phyloP scores from a whole-genome alignment of 2,329 filamentous ascomycete species.

The Cadophora luteo-olivacea region DNA sequence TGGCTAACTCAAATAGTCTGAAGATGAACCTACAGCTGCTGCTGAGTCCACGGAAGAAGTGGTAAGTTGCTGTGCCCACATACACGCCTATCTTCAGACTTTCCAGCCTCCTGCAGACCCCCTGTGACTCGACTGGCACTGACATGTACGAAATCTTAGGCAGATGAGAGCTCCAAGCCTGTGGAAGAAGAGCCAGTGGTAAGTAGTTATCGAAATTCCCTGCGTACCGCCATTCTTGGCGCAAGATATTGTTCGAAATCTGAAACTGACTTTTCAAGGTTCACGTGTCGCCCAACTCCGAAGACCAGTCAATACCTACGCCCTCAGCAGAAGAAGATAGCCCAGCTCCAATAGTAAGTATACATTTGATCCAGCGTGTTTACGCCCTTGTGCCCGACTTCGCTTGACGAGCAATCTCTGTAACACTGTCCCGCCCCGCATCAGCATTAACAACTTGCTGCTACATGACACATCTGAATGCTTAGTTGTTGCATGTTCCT shows the following conservation, averaged over 20 bases:
- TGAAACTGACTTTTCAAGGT: conserved; percentile 7
- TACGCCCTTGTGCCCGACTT: background rate
- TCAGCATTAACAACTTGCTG: too few relatives aligned
- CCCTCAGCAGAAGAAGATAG: background rate
- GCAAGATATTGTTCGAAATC: background rate
- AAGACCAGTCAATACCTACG: background rate
- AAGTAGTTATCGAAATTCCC: background rate
- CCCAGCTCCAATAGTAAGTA: conserved; percentile 1
- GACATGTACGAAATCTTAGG: background rate
- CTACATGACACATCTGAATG: too few relatives aligned
- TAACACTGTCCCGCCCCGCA: background rate
- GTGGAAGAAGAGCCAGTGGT: background rate
- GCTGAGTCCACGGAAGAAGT: background rate
- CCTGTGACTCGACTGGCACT: background rate
- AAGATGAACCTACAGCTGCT: background rate
- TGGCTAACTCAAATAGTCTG: background rate
- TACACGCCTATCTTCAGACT: too few relatives aligned
- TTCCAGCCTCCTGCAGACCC: too few relatives aligned
- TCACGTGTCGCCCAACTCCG: background rate
- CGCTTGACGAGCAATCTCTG: background rate
- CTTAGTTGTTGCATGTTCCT: too few relatives aligned
- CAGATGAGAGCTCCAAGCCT: background rate
- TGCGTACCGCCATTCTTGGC: background rate
- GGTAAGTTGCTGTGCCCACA: background rate
- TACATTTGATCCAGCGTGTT: background rate